A percentile compares a stretch with the other conserved stretches of the same genome.
Conservation (phyloP, 108 stramenopile species). For the Pseudonitzschia multistriata region DNA sequence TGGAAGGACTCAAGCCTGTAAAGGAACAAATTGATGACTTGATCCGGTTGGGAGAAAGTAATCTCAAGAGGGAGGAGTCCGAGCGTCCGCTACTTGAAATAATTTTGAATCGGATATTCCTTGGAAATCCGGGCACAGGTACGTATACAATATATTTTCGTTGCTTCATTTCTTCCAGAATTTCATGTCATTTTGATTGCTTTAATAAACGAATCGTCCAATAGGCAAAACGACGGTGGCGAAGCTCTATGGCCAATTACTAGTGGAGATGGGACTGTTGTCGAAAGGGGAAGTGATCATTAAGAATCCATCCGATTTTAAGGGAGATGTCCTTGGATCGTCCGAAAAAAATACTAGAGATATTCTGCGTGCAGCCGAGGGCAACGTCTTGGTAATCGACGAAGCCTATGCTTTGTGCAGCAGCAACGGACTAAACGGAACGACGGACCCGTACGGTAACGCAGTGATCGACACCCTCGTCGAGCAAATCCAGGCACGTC, state of each 20-base stretch:
- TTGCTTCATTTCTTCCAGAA: neutral
- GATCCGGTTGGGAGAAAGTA: constrained; percentile 40
- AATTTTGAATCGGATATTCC: constrained; percentile 61
- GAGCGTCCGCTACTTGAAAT: constrained; percentile 41
- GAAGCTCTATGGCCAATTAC: constrained; percentile 53
- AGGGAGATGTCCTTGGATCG: constrained; percentile 50
- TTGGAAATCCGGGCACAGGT: constrained; percentile 70
- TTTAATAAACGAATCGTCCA: neutral
- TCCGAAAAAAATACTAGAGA: constrained; percentile 49
- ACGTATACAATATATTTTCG: neutral
- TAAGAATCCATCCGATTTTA: constrained; percentile 65
- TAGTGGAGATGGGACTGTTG: constrained; percentile 68
- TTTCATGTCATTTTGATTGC: neutral
- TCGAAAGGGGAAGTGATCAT: constrained; percentile 65
- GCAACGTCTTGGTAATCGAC: constrained; percentile 77
- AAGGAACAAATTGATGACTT: constrained; percentile 37
- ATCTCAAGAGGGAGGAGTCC: constrained; percentile 47
- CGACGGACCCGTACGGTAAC: constrained; percentile 38
- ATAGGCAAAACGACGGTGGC: constrained; percentile 78
- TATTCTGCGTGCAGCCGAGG: constrained; percentile 52
- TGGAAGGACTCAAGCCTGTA: constrained; percentile 37
- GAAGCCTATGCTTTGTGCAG: constrained; percentile 60
- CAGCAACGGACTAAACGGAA: constrained; percentile 15
- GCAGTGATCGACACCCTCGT: constrained; percentile 73
- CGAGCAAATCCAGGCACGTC: constrained; percentile 65